Evolutionary conservation across 2,329 filamentous ascomycete genomes (phyloP), one percentile per base, ranked within the genome.

Genomic region (Colletotrichum liriopes): DNA sequence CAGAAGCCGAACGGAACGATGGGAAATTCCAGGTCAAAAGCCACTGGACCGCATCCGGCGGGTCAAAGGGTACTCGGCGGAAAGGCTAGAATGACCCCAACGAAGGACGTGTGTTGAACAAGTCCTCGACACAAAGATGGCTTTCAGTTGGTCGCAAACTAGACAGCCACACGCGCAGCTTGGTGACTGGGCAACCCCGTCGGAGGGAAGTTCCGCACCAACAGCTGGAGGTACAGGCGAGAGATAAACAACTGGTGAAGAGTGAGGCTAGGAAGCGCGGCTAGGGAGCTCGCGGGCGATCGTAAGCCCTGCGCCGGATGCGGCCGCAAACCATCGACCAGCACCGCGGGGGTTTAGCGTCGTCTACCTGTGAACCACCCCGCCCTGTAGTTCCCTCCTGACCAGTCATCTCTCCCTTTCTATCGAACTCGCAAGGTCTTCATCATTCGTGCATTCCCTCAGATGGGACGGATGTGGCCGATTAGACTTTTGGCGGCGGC

Each of bases 151-250:
- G 39, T 52, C 39, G 41, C 0, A 45, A 62, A 56, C 39, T 32
- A 49, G n/a, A 58, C n/a, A 71, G 68, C 68, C 68, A 67, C 56
- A 60, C 16, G 41, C 56, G 55, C 45, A 55, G 51, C 56, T 12
- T 32, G 5, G 20, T 32, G 26, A 41, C 26, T 18, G 6, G 32
- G 35, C 16, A 29, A 11, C 39, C 29, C 1, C n/a, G n/a, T 47
- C 35, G 14, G n/a, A 20, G 16, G 37, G 32, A 23, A 16, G 12
- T n/a, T 14, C 32, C n/a, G 29, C 39, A 0, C 16, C 29, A 29
- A 43, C 37, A 23, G 37, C 16, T 45, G 45, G 4, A 26, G 23
- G 14, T 41, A 16, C 39, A 20, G 9, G n/a, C 2, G 2, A 32
- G 35, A 16, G 37, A 37, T 6, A 43, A 51, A 18, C 35, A 41